These are phyloP conservation scores for Mucor sp. DNA, from an alignment of 371 early-diverging fungal genomes.

Conservation along the genomic window DNA sequence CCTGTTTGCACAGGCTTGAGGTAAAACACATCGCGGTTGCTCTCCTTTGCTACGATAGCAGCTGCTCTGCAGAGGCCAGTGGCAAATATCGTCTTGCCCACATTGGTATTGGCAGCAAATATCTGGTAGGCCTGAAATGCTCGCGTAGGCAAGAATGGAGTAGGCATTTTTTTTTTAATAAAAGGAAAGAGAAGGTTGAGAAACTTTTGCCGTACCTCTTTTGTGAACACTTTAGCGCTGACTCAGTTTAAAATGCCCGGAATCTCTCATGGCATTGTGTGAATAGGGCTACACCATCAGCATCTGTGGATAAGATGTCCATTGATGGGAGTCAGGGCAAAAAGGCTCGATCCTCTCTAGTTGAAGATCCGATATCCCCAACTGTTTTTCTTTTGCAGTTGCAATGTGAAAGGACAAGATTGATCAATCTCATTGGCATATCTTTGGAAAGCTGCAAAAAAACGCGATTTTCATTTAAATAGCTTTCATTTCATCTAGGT, in stretches of 20 bases:
- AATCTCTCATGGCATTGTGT: constrained; percentile 3
- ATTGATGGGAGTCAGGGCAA: neutral
- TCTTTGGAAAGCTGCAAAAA: neutral
- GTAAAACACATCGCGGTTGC: constrained; percentile 59
- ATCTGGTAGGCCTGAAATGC: constrained; percentile 72
- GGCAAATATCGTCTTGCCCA: constrained; percentile 83
- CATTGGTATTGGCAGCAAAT: constrained; percentile 83
- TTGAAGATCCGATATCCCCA: constrained; percentile 11
- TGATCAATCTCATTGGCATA: constrained; percentile 3
- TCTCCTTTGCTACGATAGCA: constrained; percentile 46
- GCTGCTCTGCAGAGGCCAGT: constrained; percentile 68
- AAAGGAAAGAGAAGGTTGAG: constrained; percentile 6
- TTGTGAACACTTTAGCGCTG: neutral
- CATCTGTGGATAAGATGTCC: too few relatives aligned
- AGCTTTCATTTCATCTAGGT: neutral
- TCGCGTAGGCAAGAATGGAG: constrained; percentile 50
- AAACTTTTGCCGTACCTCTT: neutral
- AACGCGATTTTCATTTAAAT: constrained; percentile 5
- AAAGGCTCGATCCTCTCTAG: neutral
- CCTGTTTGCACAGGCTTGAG: constrained; percentile 88
- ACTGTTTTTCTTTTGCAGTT: constrained; percentile 10
- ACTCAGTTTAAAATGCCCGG: constrained; percentile 11
- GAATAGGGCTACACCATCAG: neutral
- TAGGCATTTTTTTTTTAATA: constrained; percentile 32
- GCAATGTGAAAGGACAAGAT: neutral